These are phyloP conservation scores for Mortierella sp. DNA, from an alignment of 371 early-diverging fungal species.

Conservation along the genomic window DNA sequence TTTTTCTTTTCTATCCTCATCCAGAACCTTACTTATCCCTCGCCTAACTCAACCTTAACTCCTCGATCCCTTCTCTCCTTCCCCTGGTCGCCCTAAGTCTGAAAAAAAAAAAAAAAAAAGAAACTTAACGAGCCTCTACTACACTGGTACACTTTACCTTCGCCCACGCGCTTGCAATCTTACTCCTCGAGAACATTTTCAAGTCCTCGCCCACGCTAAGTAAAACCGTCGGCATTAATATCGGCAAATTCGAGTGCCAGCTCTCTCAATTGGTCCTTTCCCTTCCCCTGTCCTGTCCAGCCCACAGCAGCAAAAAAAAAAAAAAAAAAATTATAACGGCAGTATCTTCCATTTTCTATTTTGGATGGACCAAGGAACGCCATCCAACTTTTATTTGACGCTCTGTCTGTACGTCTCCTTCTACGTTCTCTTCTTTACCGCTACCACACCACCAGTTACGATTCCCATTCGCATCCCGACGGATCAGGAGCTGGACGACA, in stretches of 20 bases:
- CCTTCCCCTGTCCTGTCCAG: neutral
- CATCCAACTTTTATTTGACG: slow-evolving; percentile 55
- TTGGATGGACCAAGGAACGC: slow-evolving; percentile 52
- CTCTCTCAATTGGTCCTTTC: neutral
- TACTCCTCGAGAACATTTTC: neutral
- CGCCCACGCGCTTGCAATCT: neutral
- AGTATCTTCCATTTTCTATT: neutral
- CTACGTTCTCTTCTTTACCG: slow-evolving; percentile 55
- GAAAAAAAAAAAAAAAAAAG: too few species aligned
- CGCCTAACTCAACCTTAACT: neutral
- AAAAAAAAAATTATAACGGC: neutral
- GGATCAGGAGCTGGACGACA: slow-evolving; percentile 33
- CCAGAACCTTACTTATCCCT: slow-evolving; percentile 26
- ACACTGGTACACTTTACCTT: neutral
- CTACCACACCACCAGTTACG: slow-evolving; percentile 6
- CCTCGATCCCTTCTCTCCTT: slow-evolving; percentile 1
- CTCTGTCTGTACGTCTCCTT: slow-evolving; percentile 57
- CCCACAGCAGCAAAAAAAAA: neutral
- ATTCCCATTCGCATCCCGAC: slow-evolving; percentile 25
- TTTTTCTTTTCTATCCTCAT: slow-evolving; percentile 4
- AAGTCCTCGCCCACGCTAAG: neutral
- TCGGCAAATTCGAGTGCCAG: neutral
- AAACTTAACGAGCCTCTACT: neutral
- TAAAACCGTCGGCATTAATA: neutral
- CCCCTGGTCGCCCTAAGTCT: neutral